phyloP scores from a whole-genome alignment of 306 rosid genomes.

The Pachyrhizus erosus region DNA sequence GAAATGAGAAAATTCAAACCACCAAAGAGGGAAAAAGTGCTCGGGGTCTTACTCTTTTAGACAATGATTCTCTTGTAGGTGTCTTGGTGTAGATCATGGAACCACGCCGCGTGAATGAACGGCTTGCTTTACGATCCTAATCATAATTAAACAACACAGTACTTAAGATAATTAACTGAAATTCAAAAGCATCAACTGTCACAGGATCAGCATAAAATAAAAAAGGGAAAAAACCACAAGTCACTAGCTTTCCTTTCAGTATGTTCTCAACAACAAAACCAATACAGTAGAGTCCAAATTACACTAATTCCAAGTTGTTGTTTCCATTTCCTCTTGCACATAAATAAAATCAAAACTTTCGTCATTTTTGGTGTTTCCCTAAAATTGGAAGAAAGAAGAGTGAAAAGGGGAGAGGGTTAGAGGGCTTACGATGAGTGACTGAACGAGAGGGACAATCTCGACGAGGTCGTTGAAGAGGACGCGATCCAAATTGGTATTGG shows the following conservation, averaged over 20 bases:
- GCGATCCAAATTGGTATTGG: constrained; percentile 71
- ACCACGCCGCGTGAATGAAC: constrained; percentile 89
- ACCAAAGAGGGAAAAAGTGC: not conserved
- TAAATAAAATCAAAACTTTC: not conserved
- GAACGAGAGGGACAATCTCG: constrained; percentile 88
- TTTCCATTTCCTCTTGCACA: constrained; percentile 18
- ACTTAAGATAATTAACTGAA: not conserved
- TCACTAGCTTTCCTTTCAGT: constrained; percentile 4
- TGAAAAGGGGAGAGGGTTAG: not conserved
- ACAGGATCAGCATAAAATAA: not conserved
- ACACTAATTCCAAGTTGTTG: not conserved
- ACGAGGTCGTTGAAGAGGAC: constrained; percentile 89
- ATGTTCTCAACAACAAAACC: not conserved
- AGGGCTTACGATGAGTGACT: constrained; percentile 75
- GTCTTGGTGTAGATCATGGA: constrained; percentile 91
- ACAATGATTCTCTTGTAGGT: constrained; percentile 79
- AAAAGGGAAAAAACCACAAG: not conserved
- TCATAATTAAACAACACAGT: constrained; percentile 22
- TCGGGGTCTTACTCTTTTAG: constrained; percentile 60
- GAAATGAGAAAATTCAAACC: constrained; percentile 13
- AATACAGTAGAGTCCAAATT: not conserved
- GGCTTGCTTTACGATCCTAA: constrained; percentile 87
- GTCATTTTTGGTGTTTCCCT: not conserved
- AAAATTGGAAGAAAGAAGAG: not conserved
- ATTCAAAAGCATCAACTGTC: constrained; percentile 2